Conservation (phyloP, 176 grass and related monocot species). For the Ananas comosus region DNA sequence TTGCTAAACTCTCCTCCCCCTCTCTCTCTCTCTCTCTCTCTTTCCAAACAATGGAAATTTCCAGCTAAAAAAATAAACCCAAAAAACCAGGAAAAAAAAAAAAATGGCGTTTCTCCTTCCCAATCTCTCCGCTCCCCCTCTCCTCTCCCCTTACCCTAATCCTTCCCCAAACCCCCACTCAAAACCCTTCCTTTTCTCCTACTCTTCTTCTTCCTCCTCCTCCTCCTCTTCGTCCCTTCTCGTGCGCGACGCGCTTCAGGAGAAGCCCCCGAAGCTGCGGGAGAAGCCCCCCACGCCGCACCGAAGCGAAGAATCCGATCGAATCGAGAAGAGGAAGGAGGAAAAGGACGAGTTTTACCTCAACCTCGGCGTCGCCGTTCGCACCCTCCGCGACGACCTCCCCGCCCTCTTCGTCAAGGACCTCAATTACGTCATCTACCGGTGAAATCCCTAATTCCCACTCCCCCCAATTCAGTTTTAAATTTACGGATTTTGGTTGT, state of each 20-base stretch:
- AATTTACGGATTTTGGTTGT: neutral
- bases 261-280: slow-evolving; percentile 17
- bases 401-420: slow-evolving; percentile 65
- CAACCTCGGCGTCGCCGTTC: slow-evolving; percentile 81
- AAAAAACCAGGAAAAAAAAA: too few species aligned
- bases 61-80: slow-evolving; percentile 15
- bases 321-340: slow-evolving; percentile 23
- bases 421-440: slow-evolving; percentile 85
- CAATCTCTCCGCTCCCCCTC: slow-evolving; percentile 58
- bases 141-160: slow-evolving; percentile 34
- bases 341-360: slow-evolving; percentile 83
- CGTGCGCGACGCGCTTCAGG: slow-evolving; percentile 35
- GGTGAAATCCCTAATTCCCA: slow-evolving; percentile 22
- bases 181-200: slow-evolving; percentile 11
- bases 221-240: slow-evolving; percentile 19
- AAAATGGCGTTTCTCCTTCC: slow-evolving; percentile 83
- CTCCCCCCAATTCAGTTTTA: neutral
- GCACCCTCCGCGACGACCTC: slow-evolving; percentile 83
- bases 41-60: slow-evolving; percentile 13
- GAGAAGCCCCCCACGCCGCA: slow-evolving; percentile 12
- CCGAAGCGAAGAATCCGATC: slow-evolving; percentile 23
- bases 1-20: too few species aligned
- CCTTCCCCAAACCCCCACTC: slow-evolving; percentile 24
- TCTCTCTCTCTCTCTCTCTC: neutral
- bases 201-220: slow-evolving; percentile 24